Evolutionary conservation across 2,329 filamentous ascomycete species (phyloP).

Genomic region (Aaosphaeria pasadenensis): DNA sequence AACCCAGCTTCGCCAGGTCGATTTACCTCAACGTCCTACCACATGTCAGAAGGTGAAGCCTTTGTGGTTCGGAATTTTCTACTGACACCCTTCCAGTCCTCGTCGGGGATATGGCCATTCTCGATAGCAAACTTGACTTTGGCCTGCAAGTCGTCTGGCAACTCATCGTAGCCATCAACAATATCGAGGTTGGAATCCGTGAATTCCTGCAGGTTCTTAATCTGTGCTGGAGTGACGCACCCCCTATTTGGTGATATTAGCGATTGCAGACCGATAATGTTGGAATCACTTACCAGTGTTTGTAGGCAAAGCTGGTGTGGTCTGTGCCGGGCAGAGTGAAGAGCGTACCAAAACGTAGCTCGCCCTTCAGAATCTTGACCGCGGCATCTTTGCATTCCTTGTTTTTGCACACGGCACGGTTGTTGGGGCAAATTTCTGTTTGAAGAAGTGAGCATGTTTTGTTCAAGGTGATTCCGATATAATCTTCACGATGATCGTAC

Average conservation of each 20-base stretch:
- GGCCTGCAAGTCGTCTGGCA: constrained; percentile 64
- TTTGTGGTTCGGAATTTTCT: background rate
- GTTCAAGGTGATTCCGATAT: background rate
- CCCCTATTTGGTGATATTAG: constrained; percentile 59
- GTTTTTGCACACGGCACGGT: constrained; percentile 68
- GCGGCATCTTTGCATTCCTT: constrained; percentile 69
- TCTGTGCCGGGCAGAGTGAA: constrained; percentile 54
- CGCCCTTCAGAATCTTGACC: constrained; percentile 65
- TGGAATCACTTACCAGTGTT: constrained; percentile 69
- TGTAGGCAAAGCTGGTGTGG: constrained; percentile 69
- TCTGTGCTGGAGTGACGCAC: constrained; percentile 75
- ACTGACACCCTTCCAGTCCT: constrained; percentile 86
- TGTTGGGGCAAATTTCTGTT: constrained; percentile 29
- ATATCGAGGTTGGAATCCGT: constrained; percentile 60
- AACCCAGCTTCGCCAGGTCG: constrained; percentile 65
- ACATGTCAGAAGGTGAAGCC: constrained; percentile 5
- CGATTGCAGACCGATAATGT: background rate
- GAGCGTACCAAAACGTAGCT: constrained; percentile 73
- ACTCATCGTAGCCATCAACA: constrained; percentile 79
- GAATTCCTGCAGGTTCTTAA: constrained; percentile 62
- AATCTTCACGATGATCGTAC: too few species aligned
- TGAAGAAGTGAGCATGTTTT: background rate
- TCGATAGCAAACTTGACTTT: constrained; percentile 72
- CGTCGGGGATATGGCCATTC: constrained; percentile 76
- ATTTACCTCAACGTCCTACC: constrained; percentile 72